Conservation (phyloP, 1,284 basidiomycete species). For the Kalmanozyma brasiliensis region DNA sequence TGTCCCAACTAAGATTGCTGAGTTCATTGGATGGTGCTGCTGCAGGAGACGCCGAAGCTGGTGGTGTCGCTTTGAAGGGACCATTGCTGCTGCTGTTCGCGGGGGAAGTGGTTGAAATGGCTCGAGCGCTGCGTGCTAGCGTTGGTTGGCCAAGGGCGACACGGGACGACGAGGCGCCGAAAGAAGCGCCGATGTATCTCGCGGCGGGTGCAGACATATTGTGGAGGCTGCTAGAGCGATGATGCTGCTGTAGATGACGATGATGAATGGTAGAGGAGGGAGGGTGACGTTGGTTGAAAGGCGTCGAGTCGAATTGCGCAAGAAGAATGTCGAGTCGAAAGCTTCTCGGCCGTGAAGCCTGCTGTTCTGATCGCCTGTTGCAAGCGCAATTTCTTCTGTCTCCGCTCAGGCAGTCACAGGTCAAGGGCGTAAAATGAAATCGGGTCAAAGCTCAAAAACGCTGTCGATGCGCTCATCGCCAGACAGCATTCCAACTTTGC, state of each 20-base stretch:
- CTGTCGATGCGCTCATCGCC: slow-evolving; percentile 23
- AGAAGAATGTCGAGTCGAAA: not conserved
- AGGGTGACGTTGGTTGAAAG: not conserved
- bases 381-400: too few species aligned
- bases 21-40: slow-evolving; percentile 2
- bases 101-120: slow-evolving; percentile 16
- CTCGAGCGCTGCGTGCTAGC: slow-evolving; percentile 10
- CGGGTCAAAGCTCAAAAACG: slow-evolving; percentile 8
- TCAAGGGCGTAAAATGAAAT: slow-evolving; percentile 1
- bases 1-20: slow-evolving; percentile 36
- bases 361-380: too few species aligned
- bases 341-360: too few species aligned
- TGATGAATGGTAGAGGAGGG: not conserved
- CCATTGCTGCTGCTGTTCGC: slow-evolving; percentile 4
- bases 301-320: not conserved
- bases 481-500: not conserved
- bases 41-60: slow-evolving; percentile 6
- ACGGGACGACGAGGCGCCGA: slow-evolving; percentile 29
- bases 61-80: slow-evolving; percentile 14
- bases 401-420: too few species aligned
- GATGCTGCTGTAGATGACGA: not conserved
- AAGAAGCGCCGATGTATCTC: slow-evolving; percentile 20
- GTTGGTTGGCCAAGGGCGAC: slow-evolving; percentile 22
- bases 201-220: slow-evolving; percentile 33
- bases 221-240: not conserved